Evolutionary conservation across 2,329 filamentous ascomycete species (phyloP), one percentile per base, ranked within the genome.

Genomic region (Trichoderma semiorbis): DNA sequence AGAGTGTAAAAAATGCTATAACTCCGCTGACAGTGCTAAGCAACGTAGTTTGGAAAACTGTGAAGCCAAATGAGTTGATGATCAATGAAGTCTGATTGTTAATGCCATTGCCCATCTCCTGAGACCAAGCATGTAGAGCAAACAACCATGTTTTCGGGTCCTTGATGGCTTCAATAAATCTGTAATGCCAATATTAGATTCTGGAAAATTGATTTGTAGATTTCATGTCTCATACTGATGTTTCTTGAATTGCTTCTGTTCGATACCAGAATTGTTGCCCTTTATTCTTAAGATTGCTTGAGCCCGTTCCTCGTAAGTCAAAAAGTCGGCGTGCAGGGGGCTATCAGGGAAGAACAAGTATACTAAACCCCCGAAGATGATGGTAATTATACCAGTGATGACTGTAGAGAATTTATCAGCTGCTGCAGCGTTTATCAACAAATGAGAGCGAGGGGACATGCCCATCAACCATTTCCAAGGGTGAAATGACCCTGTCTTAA

Each of bases 51-150:
- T 81, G 79, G 58, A 79, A 76, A 53, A 74, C 80, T 14, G 73
- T 80, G 72, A 84, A 85, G 4, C 83, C 83, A 64, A 84, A 84
- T 0, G 81, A 83, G 30, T 83, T 84, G 73, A 84, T 82, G 58
- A 84, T 82, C 0, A 85, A 76, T 0, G 81, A 82, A 28, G 76
- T 81, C 70, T 83, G 82, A 61, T 83, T 84, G 2, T 82, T 81
- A 16, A 79, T 70, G 7, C 80, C 80, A 57, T 81, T 81, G 18
- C 80, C 78, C 68, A 83, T 79, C 74, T 83, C 82, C 55, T 83
- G 78, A 3, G 77, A 76, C 30, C 80, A 78, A 2, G 78, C 77
- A 28, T 78, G 75, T 5, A 77, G 69, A 0, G 78, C 75, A 47
- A 79, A 79, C 0, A 78, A 73, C 78, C 78, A 80, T 5, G 78